phyloP scores from a whole-genome alignment of 1,284 basidiomycete genomes.

The Apiotrichum sp. region DNA sequence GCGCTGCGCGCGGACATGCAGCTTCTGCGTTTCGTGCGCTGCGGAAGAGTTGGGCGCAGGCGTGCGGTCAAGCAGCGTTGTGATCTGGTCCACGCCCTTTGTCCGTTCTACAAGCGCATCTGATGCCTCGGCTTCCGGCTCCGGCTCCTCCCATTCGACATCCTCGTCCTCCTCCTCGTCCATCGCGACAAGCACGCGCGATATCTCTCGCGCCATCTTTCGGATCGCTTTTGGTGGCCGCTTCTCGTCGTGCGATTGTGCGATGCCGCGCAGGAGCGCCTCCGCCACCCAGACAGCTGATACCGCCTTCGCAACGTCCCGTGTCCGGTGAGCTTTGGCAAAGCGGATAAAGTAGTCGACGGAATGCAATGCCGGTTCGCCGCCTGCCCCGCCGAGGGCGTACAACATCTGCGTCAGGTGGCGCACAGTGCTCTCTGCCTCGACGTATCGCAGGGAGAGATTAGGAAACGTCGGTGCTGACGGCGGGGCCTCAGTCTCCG shows the following conservation, averaged over 20 bases:
- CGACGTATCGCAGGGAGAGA: constrained; percentile 58
- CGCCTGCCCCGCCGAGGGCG: constrained; percentile 60
- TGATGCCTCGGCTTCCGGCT: constrained; percentile 3
- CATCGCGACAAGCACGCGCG: constrained; percentile 59
- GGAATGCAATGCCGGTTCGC: constrained; percentile 62
- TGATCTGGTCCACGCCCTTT: constrained; percentile 51
- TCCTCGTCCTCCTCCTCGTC: constrained; percentile 68
- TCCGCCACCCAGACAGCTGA: constrained; percentile 79
- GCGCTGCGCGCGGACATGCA: constrained; percentile 52
- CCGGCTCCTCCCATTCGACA: constrained; percentile 59
- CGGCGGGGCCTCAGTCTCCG: constrained; percentile 2
- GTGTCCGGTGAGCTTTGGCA: constrained; percentile 45
- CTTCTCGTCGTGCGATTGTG: constrained; percentile 45
- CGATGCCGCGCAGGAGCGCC: constrained; percentile 65
- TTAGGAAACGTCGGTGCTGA: constrained; percentile 24
- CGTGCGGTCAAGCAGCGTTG: constrained; percentile 41
- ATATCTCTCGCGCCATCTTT: constrained; percentile 60
- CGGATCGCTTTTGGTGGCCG: constrained; percentile 52
- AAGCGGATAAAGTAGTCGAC: constrained; percentile 74
- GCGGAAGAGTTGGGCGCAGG: constrained; percentile 24
- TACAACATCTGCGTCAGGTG: constrained; percentile 64
- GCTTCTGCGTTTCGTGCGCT: constrained; percentile 24
- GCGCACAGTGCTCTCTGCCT: constrained; percentile 55
- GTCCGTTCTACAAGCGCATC: constrained; percentile 53
- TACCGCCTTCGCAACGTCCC: constrained; percentile 51